These are phyloP conservation scores for Oryza punctata DNA, from an alignment of 176 grass and related monocot species.

Conservation along the genomic window DNA sequence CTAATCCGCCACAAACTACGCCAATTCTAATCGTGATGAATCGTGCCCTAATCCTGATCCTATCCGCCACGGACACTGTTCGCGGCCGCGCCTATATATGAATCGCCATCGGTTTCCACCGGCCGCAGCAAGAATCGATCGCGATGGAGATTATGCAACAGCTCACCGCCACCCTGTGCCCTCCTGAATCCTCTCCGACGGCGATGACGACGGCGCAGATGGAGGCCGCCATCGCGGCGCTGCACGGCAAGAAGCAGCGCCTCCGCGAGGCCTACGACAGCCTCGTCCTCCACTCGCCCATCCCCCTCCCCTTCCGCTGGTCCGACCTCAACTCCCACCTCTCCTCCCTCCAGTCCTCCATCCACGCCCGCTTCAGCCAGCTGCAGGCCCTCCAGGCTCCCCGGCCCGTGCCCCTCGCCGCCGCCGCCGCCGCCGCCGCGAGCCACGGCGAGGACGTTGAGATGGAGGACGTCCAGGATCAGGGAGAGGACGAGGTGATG, in stretches of 20 bases:
- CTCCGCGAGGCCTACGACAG: constrained; percentile 52
- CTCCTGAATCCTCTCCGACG: neutral
- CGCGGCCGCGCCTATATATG: neutral
- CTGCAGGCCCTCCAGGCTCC: constrained; percentile 35
- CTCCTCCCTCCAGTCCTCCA: constrained; percentile 43
- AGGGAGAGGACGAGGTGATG: neutral
- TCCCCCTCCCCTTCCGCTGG: constrained; percentile 52
- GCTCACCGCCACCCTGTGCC: neutral
- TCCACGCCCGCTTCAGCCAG: constrained; percentile 34
- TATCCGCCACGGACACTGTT: neutral
- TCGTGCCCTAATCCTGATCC: neutral
- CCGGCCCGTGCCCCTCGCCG: neutral
- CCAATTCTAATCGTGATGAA: neutral
- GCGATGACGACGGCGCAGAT: constrained; percentile 26
- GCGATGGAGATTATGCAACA: neutral
- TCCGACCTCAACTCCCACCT: constrained; percentile 53
- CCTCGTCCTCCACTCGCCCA: constrained; percentile 40
- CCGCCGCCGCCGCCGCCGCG: neutral
- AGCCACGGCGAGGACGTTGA: neutral
- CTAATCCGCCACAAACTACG: neutral
- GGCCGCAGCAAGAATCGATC: neutral
- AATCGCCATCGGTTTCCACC: neutral
- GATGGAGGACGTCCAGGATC: neutral
- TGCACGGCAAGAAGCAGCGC: constrained; percentile 48
- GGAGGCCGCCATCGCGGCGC: constrained; percentile 34